Evolutionary conservation across 768 basidiomycete genomes (phyloP), one percentile per base, ranked within the genome.

Genomic region (Leccinum boreale): DNA sequence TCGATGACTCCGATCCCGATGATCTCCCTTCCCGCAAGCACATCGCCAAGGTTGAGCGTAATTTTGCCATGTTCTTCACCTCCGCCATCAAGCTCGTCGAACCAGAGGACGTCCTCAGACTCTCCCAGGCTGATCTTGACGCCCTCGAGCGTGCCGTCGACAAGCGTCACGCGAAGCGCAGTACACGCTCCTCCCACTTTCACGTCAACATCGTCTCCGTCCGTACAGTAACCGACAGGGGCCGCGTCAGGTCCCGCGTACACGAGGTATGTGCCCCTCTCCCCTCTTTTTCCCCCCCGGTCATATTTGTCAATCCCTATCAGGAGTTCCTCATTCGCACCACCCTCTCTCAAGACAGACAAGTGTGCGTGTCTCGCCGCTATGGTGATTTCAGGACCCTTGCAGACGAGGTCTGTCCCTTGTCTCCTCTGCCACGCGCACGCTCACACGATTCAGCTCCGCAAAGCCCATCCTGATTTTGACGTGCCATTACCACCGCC

Each of bases 301-400:
- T n/a, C n/a, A n/a, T 26, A 2, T 46, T 7, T 35, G 62, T 56
- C 44, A 63, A 50, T 56, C 50, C 45, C 35, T 15, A 50, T 17
- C 65, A 98, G 90, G 97, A 98, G 80, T 99, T 99, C 70, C 86
- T 99, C 64, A 85, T 99, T 29, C 85, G 93, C 29, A 98, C 95
- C 0, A 81, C 87, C 15, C 81, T 94, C 44, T 82, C 85, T 6
- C 79, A 84, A 14, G 80, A 80, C 60, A 80, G 78, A 3, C 94
- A 97, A 62, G 81, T 93, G 2, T 94, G 85, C 72, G 97, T 98
- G 5, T 90, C 93, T 1, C 81, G 97, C 57, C 81, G 97, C 61
- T 94, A 98, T 70, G 96, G 96, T 7, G 97, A 99, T 71, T 99
- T 99, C 72, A 88, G 79, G 69, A 90, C 93, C 2, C 81, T 99